phyloP scores from a whole-genome alignment of 23 red algal genomes.

The Pyropia haitanensis region DNA sequence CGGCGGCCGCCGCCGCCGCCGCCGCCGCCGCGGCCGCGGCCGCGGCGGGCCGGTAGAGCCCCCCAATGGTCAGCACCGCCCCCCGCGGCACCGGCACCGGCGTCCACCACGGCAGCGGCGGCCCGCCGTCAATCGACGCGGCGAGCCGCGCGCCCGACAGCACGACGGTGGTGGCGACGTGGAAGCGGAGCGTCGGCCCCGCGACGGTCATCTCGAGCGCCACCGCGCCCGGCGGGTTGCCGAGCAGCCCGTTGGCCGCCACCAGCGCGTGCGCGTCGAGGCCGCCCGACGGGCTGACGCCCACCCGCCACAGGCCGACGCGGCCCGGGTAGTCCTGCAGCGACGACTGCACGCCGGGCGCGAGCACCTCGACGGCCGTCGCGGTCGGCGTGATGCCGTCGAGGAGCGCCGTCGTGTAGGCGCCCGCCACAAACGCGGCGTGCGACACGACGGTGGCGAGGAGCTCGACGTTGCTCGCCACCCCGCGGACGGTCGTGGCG shows the following conservation, averaged over 20 bases:
- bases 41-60: neutral
- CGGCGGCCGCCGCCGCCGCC: too few relatives aligned
- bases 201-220: slow-evolving; percentile 56
- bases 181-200: slow-evolving; percentile 42
- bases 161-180: slow-evolving; percentile 21
- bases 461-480: slow-evolving; percentile 73
- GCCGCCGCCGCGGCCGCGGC: too few relatives aligned
- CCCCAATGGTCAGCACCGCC: slow-evolving; percentile 4
- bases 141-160: slow-evolving; percentile 28
- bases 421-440: slow-evolving; percentile 32
- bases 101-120: slow-evolving; percentile 34
- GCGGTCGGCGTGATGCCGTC: slow-evolving; percentile 21
- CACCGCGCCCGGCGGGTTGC: slow-evolving; percentile 11
- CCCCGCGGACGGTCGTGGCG: slow-evolving; percentile 33
- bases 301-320: slow-evolving; percentile 51
- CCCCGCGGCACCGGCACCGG: slow-evolving; percentile 19
- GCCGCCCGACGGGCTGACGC: slow-evolving; percentile 49
- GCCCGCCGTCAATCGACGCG: slow-evolving; percentile 19
- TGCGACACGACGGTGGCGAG: slow-evolving; percentile 27
- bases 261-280: slow-evolving; percentile 66
- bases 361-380: slow-evolving; percentile 28
- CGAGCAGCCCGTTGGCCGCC: slow-evolving; percentile 39
- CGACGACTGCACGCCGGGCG: slow-evolving; percentile 43
- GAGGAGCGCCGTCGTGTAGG: slow-evolving; percentile 52
- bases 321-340: slow-evolving; percentile 56